Conservation (phyloP, 106 monocot genomes). For the Triglochin maritima region DNA sequence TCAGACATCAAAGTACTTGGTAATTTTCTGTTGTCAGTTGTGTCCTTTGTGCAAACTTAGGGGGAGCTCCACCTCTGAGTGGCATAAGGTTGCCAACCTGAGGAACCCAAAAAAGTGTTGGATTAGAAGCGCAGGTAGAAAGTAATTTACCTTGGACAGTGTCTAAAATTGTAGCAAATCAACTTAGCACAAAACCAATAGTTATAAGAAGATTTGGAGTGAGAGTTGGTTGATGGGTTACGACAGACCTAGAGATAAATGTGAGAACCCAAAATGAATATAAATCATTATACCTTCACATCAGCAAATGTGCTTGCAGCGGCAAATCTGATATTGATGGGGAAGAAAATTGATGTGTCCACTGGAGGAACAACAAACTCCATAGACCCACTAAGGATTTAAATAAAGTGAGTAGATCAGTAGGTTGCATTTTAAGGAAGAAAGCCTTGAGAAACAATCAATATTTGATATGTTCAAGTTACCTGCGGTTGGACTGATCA, state of each 20-base stretch:
- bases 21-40: conserved; percentile 48
- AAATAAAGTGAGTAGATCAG: background rate
- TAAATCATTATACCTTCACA: conserved; percentile 48
- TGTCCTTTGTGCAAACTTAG: conserved; percentile 47
- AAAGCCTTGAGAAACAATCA: background rate
- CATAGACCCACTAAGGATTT: conserved; percentile 74
- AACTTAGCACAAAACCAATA: too few species aligned
- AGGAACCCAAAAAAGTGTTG: background rate
- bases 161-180: too few species aligned
- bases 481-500: conserved; percentile 91
- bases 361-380: conserved; percentile 87
- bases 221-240: too few species aligned
- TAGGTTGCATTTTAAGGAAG: background rate
- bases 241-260: background rate
- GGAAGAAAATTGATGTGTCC: conserved; percentile 78
- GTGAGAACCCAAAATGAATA: background rate
- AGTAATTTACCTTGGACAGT: too few species aligned
- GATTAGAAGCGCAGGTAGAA: background rate
- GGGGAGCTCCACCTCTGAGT: conserved; percentile 28
- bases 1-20: conserved; percentile 42
- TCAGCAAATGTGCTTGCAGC: conserved; percentile 80
- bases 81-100: conserved; percentile 42
- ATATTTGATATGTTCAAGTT: conserved; percentile 1
- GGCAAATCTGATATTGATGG: conserved; percentile 65
- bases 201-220: too few species aligned